Percentiles rank a stretch among this genome's conserved stretches.
Evolutionary conservation across 2,329 filamentous ascomycete genomes (phyloP).

Genomic region (Verticillium isaacii): DNA sequence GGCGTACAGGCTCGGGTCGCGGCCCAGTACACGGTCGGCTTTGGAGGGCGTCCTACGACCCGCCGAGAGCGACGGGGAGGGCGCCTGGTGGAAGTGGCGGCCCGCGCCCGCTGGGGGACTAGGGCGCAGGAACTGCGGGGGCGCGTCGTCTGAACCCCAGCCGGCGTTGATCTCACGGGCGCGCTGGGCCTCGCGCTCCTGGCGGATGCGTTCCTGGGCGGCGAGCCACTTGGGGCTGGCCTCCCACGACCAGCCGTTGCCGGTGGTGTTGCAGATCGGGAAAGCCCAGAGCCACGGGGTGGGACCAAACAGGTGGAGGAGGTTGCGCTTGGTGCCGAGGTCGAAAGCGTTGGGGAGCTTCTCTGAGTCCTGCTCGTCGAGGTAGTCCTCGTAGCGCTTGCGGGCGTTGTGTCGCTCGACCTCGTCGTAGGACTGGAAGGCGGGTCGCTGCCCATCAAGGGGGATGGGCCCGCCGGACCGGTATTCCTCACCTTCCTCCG

Average conservation of each 20-base stretch:
- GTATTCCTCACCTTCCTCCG: constrained; percentile 72
- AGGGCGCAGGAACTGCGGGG: constrained; percentile 12
- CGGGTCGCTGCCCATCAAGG: constrained; percentile 29
- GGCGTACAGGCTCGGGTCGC: constrained; percentile 50
- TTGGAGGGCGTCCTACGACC: constrained; percentile 44
- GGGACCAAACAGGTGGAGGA: constrained; percentile 76
- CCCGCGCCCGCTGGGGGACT: constrained; percentile 16
- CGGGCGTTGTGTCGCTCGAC: constrained; percentile 50
- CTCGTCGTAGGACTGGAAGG: constrained; percentile 48
- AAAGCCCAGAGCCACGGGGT: constrained; percentile 69
- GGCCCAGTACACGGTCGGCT: constrained; percentile 53
- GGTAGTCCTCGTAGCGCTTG: constrained; percentile 63
- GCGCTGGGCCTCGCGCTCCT: constrained; percentile 55
- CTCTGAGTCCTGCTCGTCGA: constrained; percentile 84
- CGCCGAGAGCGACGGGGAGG: neutral
- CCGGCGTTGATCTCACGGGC: constrained; percentile 61
- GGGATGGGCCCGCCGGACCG: constrained; percentile 21
- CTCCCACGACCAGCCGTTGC: constrained; percentile 95
- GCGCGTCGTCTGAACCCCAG: constrained; percentile 48
- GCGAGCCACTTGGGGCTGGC: constrained; percentile 74
- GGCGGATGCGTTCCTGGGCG: constrained; percentile 58
- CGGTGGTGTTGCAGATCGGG: constrained; percentile 78
- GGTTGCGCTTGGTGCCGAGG: constrained; percentile 75
- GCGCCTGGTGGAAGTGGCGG: constrained; percentile 18
- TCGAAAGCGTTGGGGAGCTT: constrained; percentile 93